Base-by-base conservation (phyloP, 306 rosid species). In the Calophaca sinica region DNA sequence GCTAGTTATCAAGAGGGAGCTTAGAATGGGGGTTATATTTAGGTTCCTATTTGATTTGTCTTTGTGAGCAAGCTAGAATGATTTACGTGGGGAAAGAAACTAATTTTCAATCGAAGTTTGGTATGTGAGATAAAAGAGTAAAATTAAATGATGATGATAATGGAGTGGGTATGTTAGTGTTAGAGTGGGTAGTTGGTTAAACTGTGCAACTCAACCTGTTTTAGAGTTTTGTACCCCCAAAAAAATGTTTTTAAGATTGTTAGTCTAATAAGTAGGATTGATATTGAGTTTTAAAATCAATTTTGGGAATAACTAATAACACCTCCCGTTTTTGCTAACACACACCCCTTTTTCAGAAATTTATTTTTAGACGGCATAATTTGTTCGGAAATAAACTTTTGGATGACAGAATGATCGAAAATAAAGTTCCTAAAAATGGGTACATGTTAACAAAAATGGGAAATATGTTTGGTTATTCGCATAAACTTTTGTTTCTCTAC, bases 21-120 rank as follows among this genome's bases (percentile, higher is more conserved):
- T 53, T 81, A 77, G 9, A 70, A 44, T 66, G 0, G 39, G 31
- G 63, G 73, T 15, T 82, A 72, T 80, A 81, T 72, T 53, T 73
- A 63, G 82, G 81, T 54, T 59, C 59, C 41, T 32, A 77, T 51
- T 36, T 85, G 80, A 76, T 51, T 36, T 85, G 80, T 79, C 90
- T 88, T 91, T 87, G 66, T 66, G 80, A 80, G 79, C 78, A 88
- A 90, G 91, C 3, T 80, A 87, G 83, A 84, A 84, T 91, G 87
- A 91, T 88, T 82, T 77, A 51, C 72, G 68, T 78, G 85, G 57
- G 85, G 84, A 87, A 68, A 61, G 31, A 82, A 68, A 61, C 52
- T 62, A 72, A 69, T 74, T 73, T 44, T 55, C 64, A 68, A 69
- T 74, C 84, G 29, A 81, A 81, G 86, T 87, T 85, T 89, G 88